A percentile compares a stretch with the other conserved stretches of the same genome.
Evolutionary conservation across 306 rosid species (phyloP).

Genomic region (Malus sylvestris): DNA sequence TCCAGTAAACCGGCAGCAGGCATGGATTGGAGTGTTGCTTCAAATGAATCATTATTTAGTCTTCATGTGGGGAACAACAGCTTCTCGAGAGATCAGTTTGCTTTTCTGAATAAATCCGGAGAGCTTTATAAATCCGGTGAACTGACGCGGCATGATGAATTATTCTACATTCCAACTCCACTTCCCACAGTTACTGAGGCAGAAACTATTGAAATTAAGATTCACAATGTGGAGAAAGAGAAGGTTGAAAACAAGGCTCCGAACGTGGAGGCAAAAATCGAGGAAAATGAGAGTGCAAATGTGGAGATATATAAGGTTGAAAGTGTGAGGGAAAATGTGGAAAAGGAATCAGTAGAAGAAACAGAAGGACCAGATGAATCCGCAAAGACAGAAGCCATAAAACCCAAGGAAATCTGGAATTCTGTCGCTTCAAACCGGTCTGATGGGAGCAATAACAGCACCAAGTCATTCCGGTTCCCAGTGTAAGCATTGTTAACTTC

Average conservation of each 20-base stretch:
- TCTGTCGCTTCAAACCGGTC: constrained; percentile 15
- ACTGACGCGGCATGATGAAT: constrained; percentile 23
- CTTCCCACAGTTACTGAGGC: constrained; percentile 15
- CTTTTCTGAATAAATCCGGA: constrained; percentile 9
- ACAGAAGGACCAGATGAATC: not conserved
- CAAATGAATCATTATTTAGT: constrained; percentile 72
- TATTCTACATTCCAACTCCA: not conserved
- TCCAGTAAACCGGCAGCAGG: constrained; percentile 28
- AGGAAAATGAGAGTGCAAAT: not conserved
- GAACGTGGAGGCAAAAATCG: not conserved
- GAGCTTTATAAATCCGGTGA: constrained; percentile 31
- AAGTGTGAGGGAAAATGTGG: not conserved
- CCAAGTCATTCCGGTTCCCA: constrained; percentile 54
- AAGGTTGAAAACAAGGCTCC: not conserved
- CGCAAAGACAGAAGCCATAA: not conserved
- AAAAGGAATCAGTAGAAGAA: not conserved
- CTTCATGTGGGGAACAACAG: constrained; percentile 50
- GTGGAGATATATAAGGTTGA: not conserved
- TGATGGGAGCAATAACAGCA: constrained; percentile 26
- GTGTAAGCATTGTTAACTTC: constrained; percentile 26
- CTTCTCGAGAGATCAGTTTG: constrained; percentile 44
- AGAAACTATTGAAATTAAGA: not conserved
- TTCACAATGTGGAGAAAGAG: not conserved
- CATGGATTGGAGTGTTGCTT: constrained; percentile 56
- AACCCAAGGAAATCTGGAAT: not conserved